Evolutionary conservation across 345 rosid genomes (phyloP).

Genomic region (Citrus australasica): DNA sequence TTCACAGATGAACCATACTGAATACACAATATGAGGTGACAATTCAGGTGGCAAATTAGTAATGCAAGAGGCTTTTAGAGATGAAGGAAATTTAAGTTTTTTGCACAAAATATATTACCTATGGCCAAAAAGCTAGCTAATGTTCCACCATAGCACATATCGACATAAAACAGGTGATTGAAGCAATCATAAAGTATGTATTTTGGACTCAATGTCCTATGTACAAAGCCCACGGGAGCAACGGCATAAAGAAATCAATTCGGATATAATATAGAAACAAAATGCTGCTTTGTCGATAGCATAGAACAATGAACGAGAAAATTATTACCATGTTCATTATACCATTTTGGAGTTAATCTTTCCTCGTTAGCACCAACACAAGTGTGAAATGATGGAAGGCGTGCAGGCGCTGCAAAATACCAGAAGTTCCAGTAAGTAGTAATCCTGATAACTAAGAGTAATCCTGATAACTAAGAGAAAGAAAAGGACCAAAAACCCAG

Average conservation of each 20-base stretch:
- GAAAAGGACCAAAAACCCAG: neutral
- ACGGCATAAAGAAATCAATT: neutral
- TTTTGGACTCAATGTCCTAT: neutral
- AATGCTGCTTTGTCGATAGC: neutral
- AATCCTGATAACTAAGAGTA: neutral
- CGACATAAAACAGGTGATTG: neutral
- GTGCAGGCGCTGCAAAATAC: slow-evolving; percentile 67
- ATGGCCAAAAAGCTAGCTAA: neutral
- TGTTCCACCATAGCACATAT: neutral
- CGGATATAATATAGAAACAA: neutral
- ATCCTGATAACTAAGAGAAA: neutral
- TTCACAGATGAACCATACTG: neutral
- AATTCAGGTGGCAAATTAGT: neutral
- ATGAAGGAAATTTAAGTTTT: neutral
- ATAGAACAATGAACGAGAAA: neutral
- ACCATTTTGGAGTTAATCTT: slow-evolving; percentile 86
- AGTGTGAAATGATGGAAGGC: slow-evolving; percentile 97
- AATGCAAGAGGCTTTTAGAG: neutral
- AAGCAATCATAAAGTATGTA: neutral
- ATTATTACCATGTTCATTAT: slow-evolving; percentile 77
- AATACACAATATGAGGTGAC: neutral
- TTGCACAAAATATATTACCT: neutral
- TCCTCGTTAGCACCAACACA: slow-evolving; percentile 95
- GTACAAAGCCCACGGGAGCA: neutral
- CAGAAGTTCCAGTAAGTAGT: slow-evolving; percentile 4